Evolutionary conservation across 768 basidiomycete species (phyloP), one percentile per base, ranked within the genome.

Genomic region (Hygrocybe punicea): DNA sequence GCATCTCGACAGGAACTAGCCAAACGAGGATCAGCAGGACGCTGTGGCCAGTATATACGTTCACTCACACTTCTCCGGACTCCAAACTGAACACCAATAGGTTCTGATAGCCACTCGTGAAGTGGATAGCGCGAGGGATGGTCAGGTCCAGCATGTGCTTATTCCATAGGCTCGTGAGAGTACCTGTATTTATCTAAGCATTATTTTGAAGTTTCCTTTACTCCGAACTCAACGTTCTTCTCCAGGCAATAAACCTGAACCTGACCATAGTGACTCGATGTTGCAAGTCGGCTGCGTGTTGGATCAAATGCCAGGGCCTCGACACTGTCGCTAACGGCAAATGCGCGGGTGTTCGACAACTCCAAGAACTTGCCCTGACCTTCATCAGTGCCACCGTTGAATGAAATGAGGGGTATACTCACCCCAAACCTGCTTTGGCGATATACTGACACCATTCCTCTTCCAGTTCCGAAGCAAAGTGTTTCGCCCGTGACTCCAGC

Each of bases 171-270:
- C 17, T 35, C 13, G 37, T 24, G n/a, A 52, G 24, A 16, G 51
- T 37, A 5, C 51, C 51, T 52, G 17, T 33, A n/a, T n/a, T 51
- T 14, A 25, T 29, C 29, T 29, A 11, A 34, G 29, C 25, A 29
- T 23, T 29, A 3, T 24, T 37, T 35, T 9, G 35, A 19, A 21
- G 16, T 37, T 9, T 39, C 34, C 24, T 52, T n/a, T 24, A 39
- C 24, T 33, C 14, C 33, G 51, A 29, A 51, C 37, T 52, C 36
- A 52, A 34, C 19, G 21, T 52, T 52, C 34, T 52, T 52, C 37
- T 52, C 35, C 35, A 52, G 35, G 10, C 10, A 8, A 24, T 52
- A 40, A 14, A 52, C 16, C 23, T 37, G 14, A 19, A 50, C 29
- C 25, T 50, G 25, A 13, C 48, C 48, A n/a, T 50, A 29, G 33